These are phyloP conservation scores for Populus simonii DNA, from an alignment of 345 rosid species.

Conservation along the genomic window DNA sequence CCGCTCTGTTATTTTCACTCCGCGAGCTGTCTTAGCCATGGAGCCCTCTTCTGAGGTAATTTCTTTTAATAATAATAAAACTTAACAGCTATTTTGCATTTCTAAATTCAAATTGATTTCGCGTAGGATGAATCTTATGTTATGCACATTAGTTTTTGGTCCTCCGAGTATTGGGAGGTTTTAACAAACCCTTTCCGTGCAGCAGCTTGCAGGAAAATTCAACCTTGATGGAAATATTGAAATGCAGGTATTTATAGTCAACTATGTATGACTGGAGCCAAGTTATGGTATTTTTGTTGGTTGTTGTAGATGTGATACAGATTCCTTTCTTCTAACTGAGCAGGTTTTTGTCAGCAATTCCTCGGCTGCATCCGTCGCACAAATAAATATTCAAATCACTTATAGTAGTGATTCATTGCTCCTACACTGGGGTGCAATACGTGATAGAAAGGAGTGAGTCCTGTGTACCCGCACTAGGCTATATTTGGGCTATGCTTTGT, in stretches of 20 bases:
- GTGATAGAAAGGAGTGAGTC: slow-evolving; percentile 66
- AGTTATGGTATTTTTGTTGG: slow-evolving; percentile 3
- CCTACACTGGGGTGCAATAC: slow-evolving; percentile 89
- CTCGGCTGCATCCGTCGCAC: slow-evolving; percentile 33
- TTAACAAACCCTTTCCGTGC: slow-evolving; percentile 33
- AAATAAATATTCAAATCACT: slow-evolving; percentile 56
- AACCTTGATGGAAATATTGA: slow-evolving; percentile 72
- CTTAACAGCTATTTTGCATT: too few relatives aligned
- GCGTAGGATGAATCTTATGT: too few relatives aligned
- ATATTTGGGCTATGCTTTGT: not conserved
- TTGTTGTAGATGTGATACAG: slow-evolving; percentile 1
- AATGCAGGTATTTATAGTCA: slow-evolving; percentile 55
- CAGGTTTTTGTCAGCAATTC: slow-evolving; percentile 68
- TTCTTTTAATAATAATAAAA: not conserved
- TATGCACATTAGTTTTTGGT: not conserved
- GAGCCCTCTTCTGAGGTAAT: slow-evolving; percentile 71
- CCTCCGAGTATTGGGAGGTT: slow-evolving; percentile 9
- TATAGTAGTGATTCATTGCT: slow-evolving; percentile 61
- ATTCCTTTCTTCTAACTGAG: slow-evolving; percentile 17
- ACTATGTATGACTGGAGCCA: not conserved
- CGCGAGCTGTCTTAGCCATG: slow-evolving; percentile 68
- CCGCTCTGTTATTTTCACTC: slow-evolving; percentile 34
- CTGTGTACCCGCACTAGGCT: slow-evolving; percentile 11
- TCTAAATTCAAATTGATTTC: too few relatives aligned
- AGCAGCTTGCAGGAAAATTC: slow-evolving; percentile 69